Conservation (phyloP, 257 asterid genomes). For the Pogostemon cablin region DNA sequence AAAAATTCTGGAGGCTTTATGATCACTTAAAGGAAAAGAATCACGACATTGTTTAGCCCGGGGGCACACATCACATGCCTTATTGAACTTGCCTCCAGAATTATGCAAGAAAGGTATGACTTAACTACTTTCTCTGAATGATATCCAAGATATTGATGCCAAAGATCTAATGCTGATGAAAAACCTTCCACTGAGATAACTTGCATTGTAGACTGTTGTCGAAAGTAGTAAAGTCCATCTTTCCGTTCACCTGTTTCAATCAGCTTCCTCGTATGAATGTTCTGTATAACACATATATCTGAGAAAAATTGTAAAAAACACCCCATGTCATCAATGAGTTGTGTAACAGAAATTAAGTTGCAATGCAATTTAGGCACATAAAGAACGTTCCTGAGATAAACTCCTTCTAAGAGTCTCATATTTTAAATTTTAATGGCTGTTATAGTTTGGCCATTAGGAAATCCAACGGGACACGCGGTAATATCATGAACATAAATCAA, state of each 20-base stretch:
- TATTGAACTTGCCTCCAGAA: too few species aligned
- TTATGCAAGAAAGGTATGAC: too few species aligned
- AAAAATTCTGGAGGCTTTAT: too few species aligned
- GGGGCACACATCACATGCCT: too few species aligned
- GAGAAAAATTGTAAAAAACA: not conserved
- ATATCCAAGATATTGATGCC: too few species aligned
- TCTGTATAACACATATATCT: not conserved
- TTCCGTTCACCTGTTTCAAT: not conserved
- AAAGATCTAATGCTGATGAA: too few species aligned
- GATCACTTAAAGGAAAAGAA: too few species aligned
- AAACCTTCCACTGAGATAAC: too few species aligned
- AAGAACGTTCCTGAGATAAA: not conserved
- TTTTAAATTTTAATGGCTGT: not conserved
- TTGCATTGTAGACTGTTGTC: not conserved
- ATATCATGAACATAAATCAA: not conserved
- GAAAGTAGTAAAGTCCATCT: not conserved
- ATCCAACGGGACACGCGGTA: not conserved
- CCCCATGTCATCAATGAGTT: not conserved
- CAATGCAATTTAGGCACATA: not conserved
- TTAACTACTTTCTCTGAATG: too few species aligned
- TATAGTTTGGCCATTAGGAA: not conserved
- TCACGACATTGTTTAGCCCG: too few species aligned
- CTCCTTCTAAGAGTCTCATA: not conserved
- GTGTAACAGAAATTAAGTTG: not conserved
- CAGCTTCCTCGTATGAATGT: slow-evolving; percentile 2